These are phyloP conservation scores for Fusarium sacchari DNA, from an alignment of 2,329 filamentous ascomycete genomes.

Conservation along the genomic window DNA sequence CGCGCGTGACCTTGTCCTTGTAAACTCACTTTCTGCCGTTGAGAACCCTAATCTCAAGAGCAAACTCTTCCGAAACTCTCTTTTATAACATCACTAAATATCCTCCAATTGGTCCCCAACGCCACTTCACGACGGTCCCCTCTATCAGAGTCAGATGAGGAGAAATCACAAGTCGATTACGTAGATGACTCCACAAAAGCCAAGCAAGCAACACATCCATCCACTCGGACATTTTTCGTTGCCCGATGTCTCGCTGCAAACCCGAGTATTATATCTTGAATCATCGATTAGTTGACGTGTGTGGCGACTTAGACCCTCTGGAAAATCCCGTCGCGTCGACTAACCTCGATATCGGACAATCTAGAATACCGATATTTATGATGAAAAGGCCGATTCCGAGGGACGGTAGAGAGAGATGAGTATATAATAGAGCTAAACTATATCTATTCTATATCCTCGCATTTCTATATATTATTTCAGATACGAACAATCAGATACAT, in stretches of 20 bases:
- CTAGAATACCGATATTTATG: background rate
- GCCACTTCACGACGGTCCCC: background rate
- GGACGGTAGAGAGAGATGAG: fast-evolving
- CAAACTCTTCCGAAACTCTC: background rate
- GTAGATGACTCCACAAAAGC: background rate
- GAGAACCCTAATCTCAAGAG: background rate
- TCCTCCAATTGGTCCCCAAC: fast-evolving
- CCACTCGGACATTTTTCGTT: background rate
- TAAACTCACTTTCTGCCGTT: background rate
- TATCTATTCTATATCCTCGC: fast-evolving
- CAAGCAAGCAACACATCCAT: background rate
- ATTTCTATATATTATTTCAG: too few species aligned
- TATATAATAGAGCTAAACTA: background rate
- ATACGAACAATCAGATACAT: background rate
- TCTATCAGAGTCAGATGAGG: background rate
- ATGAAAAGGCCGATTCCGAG: background rate
- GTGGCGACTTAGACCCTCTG: background rate
- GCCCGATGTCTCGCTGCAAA: background rate
- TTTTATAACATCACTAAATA: background rate
- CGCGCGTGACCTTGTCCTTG: background rate
- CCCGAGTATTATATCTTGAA: background rate
- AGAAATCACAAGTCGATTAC: background rate
- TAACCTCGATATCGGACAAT: background rate
- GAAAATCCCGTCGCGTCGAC: background rate
- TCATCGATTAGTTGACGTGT: background rate